These are phyloP conservation scores for Cytospora piceae DNA, from an alignment of 2,329 filamentous ascomycete genomes.

Conservation along the genomic window DNA sequence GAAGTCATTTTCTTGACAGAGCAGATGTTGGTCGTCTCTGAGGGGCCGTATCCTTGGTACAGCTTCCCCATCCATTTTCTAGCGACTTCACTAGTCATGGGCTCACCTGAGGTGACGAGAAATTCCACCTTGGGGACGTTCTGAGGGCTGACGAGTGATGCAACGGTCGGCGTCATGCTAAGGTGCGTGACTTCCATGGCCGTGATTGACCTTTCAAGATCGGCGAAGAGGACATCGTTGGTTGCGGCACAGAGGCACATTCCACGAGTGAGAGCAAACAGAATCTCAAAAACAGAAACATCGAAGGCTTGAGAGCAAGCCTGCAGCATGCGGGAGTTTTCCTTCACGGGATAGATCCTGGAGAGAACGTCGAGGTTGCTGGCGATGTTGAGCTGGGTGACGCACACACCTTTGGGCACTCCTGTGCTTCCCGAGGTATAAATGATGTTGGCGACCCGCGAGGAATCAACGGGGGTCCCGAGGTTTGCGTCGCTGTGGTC, in stretches of 20 bases:
- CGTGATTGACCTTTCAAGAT: conserved; percentile 71
- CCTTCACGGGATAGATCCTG: conserved; percentile 64
- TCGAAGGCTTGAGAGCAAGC: conserved; percentile 86
- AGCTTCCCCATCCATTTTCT: conserved; percentile 70
- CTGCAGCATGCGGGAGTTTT: conserved; percentile 69
- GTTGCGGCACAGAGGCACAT: conserved; percentile 77
- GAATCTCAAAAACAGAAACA: conserved; percentile 88
- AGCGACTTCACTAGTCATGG: conserved; percentile 73
- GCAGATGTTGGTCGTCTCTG: conserved; percentile 87
- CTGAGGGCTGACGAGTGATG: conserved; percentile 69
- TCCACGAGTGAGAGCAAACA: conserved; percentile 78
- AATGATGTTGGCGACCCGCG: conserved; percentile 72
- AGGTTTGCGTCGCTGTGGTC: conserved; percentile 44
- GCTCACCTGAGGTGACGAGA: conserved; percentile 80
- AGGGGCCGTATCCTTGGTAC: conserved; percentile 83
- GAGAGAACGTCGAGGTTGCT: conserved; percentile 74
- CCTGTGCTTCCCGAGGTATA: conserved; percentile 87
- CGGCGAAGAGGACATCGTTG: conserved; percentile 74
- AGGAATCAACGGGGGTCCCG: conserved; percentile 44
- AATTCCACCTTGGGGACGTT: conserved; percentile 74
- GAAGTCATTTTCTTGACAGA: conserved; percentile 67
- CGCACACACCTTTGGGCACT: conserved; percentile 75
- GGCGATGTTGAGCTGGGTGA: conserved; percentile 75
- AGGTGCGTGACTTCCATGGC: conserved; percentile 73
- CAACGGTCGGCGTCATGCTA: conserved; percentile 84